Evolutionary conservation across 1,284 basidiomycete species (phyloP).

Genomic region (Austropuccinia psidii): DNA sequence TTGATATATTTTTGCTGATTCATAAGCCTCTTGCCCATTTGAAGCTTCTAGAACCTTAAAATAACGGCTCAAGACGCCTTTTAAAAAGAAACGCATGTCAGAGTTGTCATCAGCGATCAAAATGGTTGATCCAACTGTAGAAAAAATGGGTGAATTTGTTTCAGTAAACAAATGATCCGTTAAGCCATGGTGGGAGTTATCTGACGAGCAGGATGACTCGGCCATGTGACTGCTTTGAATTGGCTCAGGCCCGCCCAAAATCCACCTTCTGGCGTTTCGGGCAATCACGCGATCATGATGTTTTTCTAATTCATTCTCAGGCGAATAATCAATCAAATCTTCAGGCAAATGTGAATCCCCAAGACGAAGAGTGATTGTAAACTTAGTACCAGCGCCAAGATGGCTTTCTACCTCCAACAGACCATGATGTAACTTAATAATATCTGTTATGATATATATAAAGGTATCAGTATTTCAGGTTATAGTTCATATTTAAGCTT

Average conservation of each 20-base stretch:
- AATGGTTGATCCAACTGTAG: slow-evolving; percentile 30
- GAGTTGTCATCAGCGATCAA: slow-evolving; percentile 38
- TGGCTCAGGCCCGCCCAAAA: slow-evolving; percentile 12
- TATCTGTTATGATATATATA: slow-evolving; percentile 2
- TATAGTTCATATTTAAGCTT: neutral
- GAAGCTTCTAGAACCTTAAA: slow-evolving; percentile 41
- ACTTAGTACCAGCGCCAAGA: slow-evolving; percentile 26
- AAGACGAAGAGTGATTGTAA: slow-evolving; percentile 10
- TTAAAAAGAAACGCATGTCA: slow-evolving; percentile 40
- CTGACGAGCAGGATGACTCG: slow-evolving; percentile 8
- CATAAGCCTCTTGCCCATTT: slow-evolving; percentile 41
- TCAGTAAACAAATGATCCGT: neutral
- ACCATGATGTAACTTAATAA: slow-evolving; percentile 24
- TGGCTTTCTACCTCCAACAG: slow-evolving; percentile 20
- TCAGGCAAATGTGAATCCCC: slow-evolving; percentile 22
- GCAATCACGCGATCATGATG: slow-evolving; percentile 25
- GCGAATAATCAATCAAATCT: slow-evolving; percentile 19
- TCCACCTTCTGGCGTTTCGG: slow-evolving; percentile 23
- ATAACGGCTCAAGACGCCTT: slow-evolving; percentile 40
- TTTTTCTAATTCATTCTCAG: slow-evolving; percentile 23
- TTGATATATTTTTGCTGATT: slow-evolving; percentile 38
- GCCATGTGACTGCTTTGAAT: neutral
- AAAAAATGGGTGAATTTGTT: slow-evolving; percentile 2
- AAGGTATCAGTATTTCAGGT: no score
- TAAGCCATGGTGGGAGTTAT: neutral